Conservation (phyloP, 345 rosid species). For the Stellera chamaejasme region DNA sequence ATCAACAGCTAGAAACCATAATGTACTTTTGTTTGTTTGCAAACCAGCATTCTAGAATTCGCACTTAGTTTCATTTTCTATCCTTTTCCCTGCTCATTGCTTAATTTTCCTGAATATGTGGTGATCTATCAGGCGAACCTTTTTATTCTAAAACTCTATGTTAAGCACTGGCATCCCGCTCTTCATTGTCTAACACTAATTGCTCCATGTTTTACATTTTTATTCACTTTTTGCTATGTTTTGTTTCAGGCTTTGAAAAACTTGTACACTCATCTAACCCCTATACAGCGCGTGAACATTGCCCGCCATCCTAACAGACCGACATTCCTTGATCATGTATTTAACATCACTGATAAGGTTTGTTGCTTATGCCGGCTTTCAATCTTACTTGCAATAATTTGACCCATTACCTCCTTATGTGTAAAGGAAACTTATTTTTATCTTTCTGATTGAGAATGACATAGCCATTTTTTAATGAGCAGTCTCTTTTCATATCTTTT, state of each 20-base stretch:
- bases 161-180: background rate
- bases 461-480: conserved; percentile 7
- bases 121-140: too few relatives aligned
- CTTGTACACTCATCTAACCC: conserved; percentile 68
- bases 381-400: background rate
- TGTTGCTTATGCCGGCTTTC: conserved; percentile 12
- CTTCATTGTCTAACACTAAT: conserved; percentile 1
- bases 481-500: conserved; percentile 9
- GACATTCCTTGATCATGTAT: conserved; percentile 92
- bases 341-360: conserved; percentile 90
- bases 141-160: background rate
- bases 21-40: too few relatives aligned
- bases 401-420: conserved; percentile 1
- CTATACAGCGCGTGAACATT: conserved; percentile 89
- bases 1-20: too few relatives aligned
- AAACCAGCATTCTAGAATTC: too few relatives aligned
- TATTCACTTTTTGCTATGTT: conserved; percentile 7
- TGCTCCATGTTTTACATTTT: conserved; percentile 10
- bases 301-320: conserved; percentile 98
- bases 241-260: conserved; percentile 68
- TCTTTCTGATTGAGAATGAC: conserved; percentile 1
- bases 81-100: too few relatives aligned
- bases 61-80: too few relatives aligned
- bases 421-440: conserved; percentile 1
- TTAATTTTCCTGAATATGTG: too few relatives aligned